These are phyloP conservation scores for Pyricularia sp. DNA, from an alignment of 2,329 filamentous ascomycete genomes.

Conservation along the genomic window DNA sequence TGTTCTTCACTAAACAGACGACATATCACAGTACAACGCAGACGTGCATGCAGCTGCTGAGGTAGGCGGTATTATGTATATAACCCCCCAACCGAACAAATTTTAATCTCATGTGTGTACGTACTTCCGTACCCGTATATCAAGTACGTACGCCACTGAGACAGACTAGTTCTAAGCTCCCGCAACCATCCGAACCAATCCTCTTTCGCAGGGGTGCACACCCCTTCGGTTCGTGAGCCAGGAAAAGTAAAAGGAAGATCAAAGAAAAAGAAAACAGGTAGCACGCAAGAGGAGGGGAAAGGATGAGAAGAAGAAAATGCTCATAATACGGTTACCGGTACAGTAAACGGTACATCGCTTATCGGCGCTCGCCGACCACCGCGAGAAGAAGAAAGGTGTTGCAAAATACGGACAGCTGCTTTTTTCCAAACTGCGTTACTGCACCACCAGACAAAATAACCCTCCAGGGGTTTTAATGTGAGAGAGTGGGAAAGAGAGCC, in stretches of 20 bases:
- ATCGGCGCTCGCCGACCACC: background rate
- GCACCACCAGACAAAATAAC: background rate
- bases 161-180: background rate
- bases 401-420: background rate
- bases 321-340: background rate
- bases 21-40: background rate
- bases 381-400: background rate
- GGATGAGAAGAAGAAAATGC: background rate
- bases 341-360: background rate
- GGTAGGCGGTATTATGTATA: background rate
- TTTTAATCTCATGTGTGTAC: background rate
- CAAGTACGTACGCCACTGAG: background rate
- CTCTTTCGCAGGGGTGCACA: background rate
- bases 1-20: too few relatives aligned
- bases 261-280: too few relatives aligned
- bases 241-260: background rate
- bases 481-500: background rate
- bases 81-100: background rate
- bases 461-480: too few relatives aligned
- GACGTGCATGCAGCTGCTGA: background rate
- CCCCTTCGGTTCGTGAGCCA: background rate
- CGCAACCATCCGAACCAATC: background rate
- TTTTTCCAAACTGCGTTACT: background rate
- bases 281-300: background rate
- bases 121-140: background rate